Evolutionary conservation across 306 rosid genomes (phyloP).

Genomic region (Quercus ilex): DNA sequence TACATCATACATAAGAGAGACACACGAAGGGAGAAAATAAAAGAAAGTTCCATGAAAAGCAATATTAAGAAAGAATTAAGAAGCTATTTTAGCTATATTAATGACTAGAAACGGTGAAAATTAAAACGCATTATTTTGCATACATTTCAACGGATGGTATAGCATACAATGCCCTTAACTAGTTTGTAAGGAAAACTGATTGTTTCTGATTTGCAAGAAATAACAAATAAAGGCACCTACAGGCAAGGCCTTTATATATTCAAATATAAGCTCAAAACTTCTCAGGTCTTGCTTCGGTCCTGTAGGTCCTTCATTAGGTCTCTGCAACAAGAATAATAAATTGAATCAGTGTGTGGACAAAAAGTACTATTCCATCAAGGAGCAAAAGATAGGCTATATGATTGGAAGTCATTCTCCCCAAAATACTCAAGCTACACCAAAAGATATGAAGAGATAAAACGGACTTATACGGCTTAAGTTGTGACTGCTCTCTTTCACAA

Average conservation of each 20-base stretch:
- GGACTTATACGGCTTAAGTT: neutral
- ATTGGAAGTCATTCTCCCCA: neutral
- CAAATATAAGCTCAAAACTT: slow-evolving; percentile 87
- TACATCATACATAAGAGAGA: neutral
- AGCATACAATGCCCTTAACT: slow-evolving; percentile 8
- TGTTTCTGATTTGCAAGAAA: slow-evolving; percentile 8
- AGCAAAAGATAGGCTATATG: neutral
- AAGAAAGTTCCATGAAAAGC: too few species aligned
- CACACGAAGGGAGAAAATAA: too few species aligned
- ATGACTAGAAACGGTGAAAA: neutral
- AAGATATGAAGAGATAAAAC: neutral
- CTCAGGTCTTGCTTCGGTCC: slow-evolving; percentile 67
- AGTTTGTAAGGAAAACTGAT: slow-evolving; percentile 1
- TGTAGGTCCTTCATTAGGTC: slow-evolving; percentile 51
- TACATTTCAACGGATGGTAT: neutral
- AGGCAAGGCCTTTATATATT: slow-evolving; percentile 92
- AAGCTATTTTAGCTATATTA: neutral
- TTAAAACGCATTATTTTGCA: neutral
- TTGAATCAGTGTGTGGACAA: slow-evolving; percentile 22
- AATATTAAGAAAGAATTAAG: neutral
- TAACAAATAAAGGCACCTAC: slow-evolving; percentile 43
- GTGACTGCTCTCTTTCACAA: neutral
- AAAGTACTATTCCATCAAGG: neutral
- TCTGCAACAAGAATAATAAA: slow-evolving; percentile 53
- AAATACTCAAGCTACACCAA: neutral